phyloP scores from a whole-genome alignment of 2,329 filamentous ascomycete genomes.

The Macrophomina pseudophaseolina region DNA sequence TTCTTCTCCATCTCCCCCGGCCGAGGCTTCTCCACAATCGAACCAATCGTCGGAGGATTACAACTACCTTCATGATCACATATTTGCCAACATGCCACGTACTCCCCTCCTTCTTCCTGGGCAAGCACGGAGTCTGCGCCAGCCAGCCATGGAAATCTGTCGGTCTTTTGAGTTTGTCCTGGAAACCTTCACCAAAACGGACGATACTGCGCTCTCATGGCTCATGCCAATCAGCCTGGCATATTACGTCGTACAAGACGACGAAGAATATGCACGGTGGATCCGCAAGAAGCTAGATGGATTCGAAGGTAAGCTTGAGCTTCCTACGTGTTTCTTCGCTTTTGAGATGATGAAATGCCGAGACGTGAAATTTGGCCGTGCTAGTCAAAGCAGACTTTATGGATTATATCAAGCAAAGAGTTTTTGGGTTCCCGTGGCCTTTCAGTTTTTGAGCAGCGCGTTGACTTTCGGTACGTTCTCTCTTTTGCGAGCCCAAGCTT shows the following conservation, averaged over 20 bases:
- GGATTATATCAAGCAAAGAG: neutral
- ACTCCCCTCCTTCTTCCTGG: constrained; percentile 27
- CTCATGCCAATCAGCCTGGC: constrained; percentile 31
- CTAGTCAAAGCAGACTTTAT: neutral
- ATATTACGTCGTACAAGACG: constrained; percentile 27
- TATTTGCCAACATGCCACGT: neutral
- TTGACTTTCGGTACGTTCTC: neutral
- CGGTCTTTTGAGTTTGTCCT: constrained; percentile 29
- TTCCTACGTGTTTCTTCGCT: neutral
- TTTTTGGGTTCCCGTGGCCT: neutral
- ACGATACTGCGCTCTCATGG: constrained; percentile 27
- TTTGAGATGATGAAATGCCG: constrained; percentile 18
- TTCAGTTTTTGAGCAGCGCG: neutral
- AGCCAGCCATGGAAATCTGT: constrained; percentile 29
- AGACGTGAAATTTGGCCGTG: neutral
- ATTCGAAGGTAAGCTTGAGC: constrained; percentile 23
- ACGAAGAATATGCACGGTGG: constrained; percentile 26
- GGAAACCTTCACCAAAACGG: neutral
- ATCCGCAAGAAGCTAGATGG: constrained; percentile 27
- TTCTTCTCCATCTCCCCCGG: constrained; percentile 6
- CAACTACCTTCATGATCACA: neutral
- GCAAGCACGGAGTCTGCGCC: constrained; percentile 22
- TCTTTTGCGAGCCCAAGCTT: constrained; percentile 5
- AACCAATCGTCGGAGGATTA: constrained; percentile 4
- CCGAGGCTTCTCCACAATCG: neutral